Base-by-base conservation (phyloP, 2,329 filamentous ascomycete species). In the Aphanocladium album region DNA sequence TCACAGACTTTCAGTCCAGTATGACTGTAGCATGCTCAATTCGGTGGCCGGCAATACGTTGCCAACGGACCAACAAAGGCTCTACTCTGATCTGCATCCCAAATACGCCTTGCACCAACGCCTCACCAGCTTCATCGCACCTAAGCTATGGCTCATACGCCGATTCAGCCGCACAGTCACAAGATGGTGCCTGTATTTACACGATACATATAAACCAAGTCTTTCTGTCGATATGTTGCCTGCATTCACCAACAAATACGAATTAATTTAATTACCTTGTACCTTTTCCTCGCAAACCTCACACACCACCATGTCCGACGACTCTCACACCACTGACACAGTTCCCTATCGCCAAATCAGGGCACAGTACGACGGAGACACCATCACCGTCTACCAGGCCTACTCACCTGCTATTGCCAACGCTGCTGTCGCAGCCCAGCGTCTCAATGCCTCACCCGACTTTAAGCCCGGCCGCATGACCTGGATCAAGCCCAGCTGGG, bases 401-500 rank as follows among this genome's bases (percentile, higher is more conserved):
- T 87, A 87, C 71, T 78, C 76, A 27, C 43, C 71, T 21, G 65
- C 72, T 46, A 87, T 87, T 67, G 83, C 84, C 17, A 63, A 71
- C 16, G 74, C 81, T 4, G 84, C 84, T 5, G 74, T 87, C 7
- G 57, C 71, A 3, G 60, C 72, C 2, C 83, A 86, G 65, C 78
- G 73, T 9, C 78, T 88, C 45, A 71, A 78, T 52, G 79, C 82
- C 0, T 83, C 80, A 1, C 74, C 81, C 2, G 71, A 76, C 7
- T 87, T 86, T 72, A 75, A 71, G 16, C 73, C 74, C n/a, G 71
- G 71, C 1, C 79, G 84, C 56, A 87, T 86, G 83, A 87, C 84
- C 4, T 87, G 85, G 85, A 80, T 87, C 64, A 87, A 87, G 67
- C 84, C 84, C 0, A 82, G 79, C 62, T 88, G 83, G 79, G 73